Percentiles rank a stretch among this genome's conserved stretches.
Evolutionary conservation across 352 stramenopile species (phyloP).

Genomic region (Globisporangium takayamanum): DNA sequence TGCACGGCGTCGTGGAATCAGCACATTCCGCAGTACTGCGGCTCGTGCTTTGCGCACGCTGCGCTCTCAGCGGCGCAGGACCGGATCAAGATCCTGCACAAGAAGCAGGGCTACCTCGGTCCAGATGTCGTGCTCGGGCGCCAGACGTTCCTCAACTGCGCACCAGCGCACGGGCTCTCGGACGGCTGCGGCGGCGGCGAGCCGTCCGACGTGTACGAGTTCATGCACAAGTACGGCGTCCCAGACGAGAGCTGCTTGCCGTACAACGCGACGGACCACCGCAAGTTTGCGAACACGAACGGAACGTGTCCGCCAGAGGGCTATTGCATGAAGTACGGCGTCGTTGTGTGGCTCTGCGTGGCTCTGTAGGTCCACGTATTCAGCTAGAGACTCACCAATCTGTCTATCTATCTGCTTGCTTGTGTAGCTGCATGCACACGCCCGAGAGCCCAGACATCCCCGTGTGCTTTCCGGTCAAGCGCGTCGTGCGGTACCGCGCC

Average conservation of each 20-base stretch:
- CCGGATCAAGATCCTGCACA: constrained; percentile 63
- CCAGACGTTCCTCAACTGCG: constrained; percentile 64
- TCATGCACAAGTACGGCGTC: constrained; percentile 52
- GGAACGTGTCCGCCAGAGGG: constrained; percentile 49
- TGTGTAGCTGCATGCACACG: constrained; percentile 70
- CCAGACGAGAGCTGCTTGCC: constrained; percentile 50
- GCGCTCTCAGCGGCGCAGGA: constrained; percentile 48
- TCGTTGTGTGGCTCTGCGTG: not conserved
- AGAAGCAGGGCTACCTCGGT: constrained; percentile 27
- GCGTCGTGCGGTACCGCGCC: constrained; percentile 75
- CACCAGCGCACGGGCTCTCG: constrained; percentile 42
- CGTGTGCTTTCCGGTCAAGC: constrained; percentile 67
- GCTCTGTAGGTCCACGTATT: constrained; percentile 6
- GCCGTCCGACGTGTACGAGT: constrained; percentile 51
- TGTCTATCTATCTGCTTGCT: constrained; percentile 1
- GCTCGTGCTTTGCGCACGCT: constrained; percentile 67
- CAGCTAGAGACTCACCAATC: not conserved
- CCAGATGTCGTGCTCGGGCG: constrained; percentile 54
- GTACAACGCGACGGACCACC: constrained; percentile 56
- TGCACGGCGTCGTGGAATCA: constrained; percentile 68
- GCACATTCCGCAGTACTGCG: constrained; percentile 71
- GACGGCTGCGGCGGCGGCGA: constrained; percentile 50
- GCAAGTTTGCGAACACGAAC: constrained; percentile 43
- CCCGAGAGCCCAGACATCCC: constrained; percentile 34
- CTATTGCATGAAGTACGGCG: constrained; percentile 56